Percentiles rank a stretch among this genome's conserved stretches.
phyloP scores from a whole-genome alignment of 2,329 filamentous ascomycete species.

The Podosphaera fusca region DNA sequence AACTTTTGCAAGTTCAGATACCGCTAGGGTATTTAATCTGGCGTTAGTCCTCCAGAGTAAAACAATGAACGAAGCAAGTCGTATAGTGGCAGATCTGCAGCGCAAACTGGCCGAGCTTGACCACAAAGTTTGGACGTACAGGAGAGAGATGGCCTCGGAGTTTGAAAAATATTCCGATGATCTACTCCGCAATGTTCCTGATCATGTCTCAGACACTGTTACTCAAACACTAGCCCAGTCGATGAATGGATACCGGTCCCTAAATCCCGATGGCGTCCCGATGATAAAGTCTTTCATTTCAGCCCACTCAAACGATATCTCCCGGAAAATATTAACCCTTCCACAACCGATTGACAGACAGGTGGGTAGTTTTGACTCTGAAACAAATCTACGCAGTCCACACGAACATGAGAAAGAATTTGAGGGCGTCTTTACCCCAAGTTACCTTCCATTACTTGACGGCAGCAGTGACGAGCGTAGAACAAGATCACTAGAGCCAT shows the following conservation, averaged over 20 bases:
- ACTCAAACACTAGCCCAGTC: constrained; percentile 18
- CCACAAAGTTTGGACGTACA: constrained; percentile 31
- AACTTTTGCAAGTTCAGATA: too few relatives aligned
- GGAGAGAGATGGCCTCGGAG: constrained; percentile 31
- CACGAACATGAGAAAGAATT: constrained; percentile 36
- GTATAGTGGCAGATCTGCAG: constrained; percentile 18
- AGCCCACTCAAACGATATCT: constrained; percentile 8
- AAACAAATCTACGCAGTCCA: constrained; percentile 20
- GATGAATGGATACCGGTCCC: constrained; percentile 9
- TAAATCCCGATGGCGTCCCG: constrained; percentile 8
- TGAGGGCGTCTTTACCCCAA: constrained; percentile 37
- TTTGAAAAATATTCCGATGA: constrained; percentile 30
- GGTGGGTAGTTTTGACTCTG: constrained; percentile 10
- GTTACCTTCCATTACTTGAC: constrained; percentile 37
- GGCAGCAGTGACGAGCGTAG: constrained; percentile 11
- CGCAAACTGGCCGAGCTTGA: constrained; percentile 26
- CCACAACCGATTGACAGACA: constrained; percentile 11
- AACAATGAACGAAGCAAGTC: constrained; percentile 25
- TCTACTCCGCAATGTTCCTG: constrained; percentile 24
- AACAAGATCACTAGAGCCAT: not conserved
- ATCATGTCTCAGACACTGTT: constrained; percentile 25
- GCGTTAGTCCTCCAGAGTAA: not conserved
- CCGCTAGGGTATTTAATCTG: too few relatives aligned
- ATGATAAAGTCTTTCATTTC: not conserved
- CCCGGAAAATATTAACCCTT: constrained; percentile 5